Evolutionary conservation across 345 rosid species (phyloP).

Genomic region (Psidium guajava): DNA sequence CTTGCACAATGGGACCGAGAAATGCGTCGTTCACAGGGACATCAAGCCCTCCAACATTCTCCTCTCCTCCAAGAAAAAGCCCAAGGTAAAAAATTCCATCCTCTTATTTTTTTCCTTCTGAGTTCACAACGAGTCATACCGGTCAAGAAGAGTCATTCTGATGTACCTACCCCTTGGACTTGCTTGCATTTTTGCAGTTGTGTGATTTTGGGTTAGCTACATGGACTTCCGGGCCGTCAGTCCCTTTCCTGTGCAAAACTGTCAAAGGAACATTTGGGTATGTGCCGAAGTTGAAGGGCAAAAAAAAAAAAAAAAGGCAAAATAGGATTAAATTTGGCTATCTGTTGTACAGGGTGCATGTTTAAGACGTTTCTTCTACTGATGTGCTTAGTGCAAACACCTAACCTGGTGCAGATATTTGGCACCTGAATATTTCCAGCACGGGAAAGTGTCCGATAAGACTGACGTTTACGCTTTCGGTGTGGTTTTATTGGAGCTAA

Average conservation of each 20-base stretch:
- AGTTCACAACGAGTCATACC: not conserved
- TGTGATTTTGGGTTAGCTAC: slow-evolving; percentile 95
- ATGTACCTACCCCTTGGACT: not conserved
- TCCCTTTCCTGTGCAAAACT: slow-evolving; percentile 85
- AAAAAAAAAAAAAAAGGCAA: not conserved
- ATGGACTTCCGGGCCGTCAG: slow-evolving; percentile 89
- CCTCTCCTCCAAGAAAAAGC: slow-evolving; percentile 74
- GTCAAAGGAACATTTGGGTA: slow-evolving; percentile 98
- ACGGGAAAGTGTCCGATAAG: slow-evolving; percentile 88
- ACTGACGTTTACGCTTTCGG: slow-evolving; percentile 96
- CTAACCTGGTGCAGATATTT: slow-evolving; percentile 37
- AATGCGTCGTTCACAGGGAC: slow-evolving; percentile 92
- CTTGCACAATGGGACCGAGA: slow-evolving; percentile 75
- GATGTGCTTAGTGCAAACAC: not conserved
- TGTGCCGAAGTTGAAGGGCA: not conserved
- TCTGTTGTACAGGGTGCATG: not conserved
- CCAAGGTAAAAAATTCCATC: slow-evolving; percentile 38
- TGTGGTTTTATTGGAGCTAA: slow-evolving; percentile 80
- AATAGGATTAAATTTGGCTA: not conserved
- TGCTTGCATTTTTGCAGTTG: slow-evolving; percentile 27
- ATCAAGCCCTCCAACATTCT: slow-evolving; percentile 91
- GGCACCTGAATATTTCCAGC: slow-evolving; percentile 98
- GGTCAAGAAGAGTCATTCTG: not conserved
- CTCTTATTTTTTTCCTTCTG: not conserved
- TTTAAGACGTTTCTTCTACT: not conserved